These are phyloP conservation scores for Pyrenophora seminiperda DNA, from an alignment of 2,329 filamentous ascomycete genomes.

Conservation along the genomic window DNA sequence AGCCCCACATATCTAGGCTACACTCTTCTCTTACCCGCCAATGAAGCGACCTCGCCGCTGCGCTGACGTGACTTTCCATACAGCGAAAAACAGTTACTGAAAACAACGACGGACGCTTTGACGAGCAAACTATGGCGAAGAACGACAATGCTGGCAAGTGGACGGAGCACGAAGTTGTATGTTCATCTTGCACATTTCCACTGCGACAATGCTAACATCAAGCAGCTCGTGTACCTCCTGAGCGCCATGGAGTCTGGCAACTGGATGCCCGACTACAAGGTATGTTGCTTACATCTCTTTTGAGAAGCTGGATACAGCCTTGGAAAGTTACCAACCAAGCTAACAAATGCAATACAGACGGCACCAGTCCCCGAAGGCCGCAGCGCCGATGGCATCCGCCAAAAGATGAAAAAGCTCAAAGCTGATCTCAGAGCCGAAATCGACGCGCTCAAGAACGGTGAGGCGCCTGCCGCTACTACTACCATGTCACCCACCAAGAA, in stretches of 20 bases:
- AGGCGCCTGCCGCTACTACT: background rate
- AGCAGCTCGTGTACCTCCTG: slow-evolving; percentile 23
- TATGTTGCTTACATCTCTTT: background rate
- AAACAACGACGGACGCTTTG: background rate
- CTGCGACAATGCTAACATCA: slow-evolving; percentile 1
- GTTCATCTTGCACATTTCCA: background rate
- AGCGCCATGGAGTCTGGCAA: slow-evolving; percentile 7
- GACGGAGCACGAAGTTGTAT: background rate
- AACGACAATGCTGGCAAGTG: background rate
- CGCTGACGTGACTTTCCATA: no score
- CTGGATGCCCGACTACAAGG: slow-evolving; percentile 22
- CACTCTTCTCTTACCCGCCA: no score
- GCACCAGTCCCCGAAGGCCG: slow-evolving; percentile 26
- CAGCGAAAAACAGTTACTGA: no score
- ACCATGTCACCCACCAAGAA: slow-evolving; percentile 9
- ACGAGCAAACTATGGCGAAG: background rate
- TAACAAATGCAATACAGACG: slow-evolving; percentile 18
- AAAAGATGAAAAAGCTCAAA: slow-evolving; percentile 28
- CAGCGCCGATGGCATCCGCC: slow-evolving; percentile 23
- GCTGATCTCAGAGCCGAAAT: slow-evolving; percentile 20
- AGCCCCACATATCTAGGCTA: no score
- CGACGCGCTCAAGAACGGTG: slow-evolving; percentile 18
- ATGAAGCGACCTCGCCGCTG: no score
- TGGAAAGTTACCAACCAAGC: background rate
- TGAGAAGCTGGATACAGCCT: no score